Percentiles rank a stretch among this genome's conserved stretches.
phyloP scores from a whole-genome alignment of 495 filamentous ascomycete species.

The Penicillium bialowiezense region DNA sequence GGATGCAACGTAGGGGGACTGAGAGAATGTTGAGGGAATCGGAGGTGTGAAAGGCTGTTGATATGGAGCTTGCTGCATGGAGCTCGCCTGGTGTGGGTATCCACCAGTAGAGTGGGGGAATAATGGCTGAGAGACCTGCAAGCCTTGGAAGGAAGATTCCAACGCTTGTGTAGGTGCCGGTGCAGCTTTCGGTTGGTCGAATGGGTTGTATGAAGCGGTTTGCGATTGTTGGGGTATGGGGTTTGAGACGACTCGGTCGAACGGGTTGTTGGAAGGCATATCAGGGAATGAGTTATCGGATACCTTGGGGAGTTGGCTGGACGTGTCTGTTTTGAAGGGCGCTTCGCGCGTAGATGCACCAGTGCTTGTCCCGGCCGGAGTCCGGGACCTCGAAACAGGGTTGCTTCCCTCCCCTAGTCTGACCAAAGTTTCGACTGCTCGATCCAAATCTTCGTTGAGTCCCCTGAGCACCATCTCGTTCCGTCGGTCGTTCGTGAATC shows the following conservation, averaged over 20 bases:
- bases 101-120: slow-evolving; percentile 87
- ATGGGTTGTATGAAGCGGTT: slow-evolving; percentile 58
- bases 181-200: slow-evolving; percentile 49
- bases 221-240: slow-evolving; percentile 25
- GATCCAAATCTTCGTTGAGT: slow-evolving; percentile 78
- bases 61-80: slow-evolving; percentile 41
- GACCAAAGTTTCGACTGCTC: slow-evolving; percentile 76
- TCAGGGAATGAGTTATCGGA: slow-evolving; percentile 5
- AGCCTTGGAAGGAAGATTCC: slow-evolving; percentile 67
- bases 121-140: slow-evolving; percentile 68
- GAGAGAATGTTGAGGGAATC: slow-evolving; percentile 52
- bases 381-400: slow-evolving; percentile 37
- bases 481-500: slow-evolving; percentile 79
- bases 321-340: slow-evolving; percentile 16
- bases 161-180: slow-evolving; percentile 54
- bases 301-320: slow-evolving; percentile 11
- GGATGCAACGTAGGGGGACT: slow-evolving; percentile 43
- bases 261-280: slow-evolving; percentile 40
- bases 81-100: slow-evolving; percentile 54
- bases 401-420: slow-evolving; percentile 68
- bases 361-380: slow-evolving; percentile 29
- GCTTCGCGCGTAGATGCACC: slow-evolving; percentile 16
- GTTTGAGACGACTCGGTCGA: slow-evolving; percentile 44
- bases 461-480: slow-evolving; percentile 78
- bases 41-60: slow-evolving; percentile 61